These are phyloP conservation scores for Eutrema japonicum DNA, from an alignment of 345 rosid species.

Conservation along the genomic window DNA sequence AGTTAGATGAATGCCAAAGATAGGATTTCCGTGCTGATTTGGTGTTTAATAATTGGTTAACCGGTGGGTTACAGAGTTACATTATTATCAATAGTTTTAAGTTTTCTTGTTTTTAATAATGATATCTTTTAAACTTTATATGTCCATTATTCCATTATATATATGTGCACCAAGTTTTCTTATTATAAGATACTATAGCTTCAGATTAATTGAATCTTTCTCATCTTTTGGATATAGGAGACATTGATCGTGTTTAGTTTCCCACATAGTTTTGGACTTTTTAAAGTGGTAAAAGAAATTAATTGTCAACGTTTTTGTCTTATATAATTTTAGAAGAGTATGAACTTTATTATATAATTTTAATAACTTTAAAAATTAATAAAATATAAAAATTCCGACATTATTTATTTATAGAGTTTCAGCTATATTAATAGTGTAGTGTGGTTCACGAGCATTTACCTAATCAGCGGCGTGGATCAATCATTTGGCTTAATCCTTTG, in stretches of 20 bases:
- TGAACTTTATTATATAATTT: too few relatives aligned
- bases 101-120: constrained; percentile 7
- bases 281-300: background rate
- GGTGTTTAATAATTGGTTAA: constrained; percentile 33
- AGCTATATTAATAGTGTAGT: background rate
- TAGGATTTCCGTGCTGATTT: constrained; percentile 28
- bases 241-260: constrained; percentile 33
- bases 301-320: background rate
- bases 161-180: constrained; percentile 32
- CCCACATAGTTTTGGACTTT: constrained; percentile 14
- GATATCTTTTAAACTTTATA: constrained; percentile 12
- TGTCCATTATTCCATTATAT: constrained; percentile 24
- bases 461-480: constrained; percentile 26
- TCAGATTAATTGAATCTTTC: constrained; percentile 39
- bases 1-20: constrained; percentile 13
- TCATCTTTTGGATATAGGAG: constrained; percentile 22
- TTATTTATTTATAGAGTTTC: too few relatives aligned
- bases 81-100: constrained; percentile 19
- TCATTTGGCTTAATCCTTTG: constrained; percentile 34
- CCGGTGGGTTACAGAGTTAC: constrained; percentile 29
- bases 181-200: constrained; percentile 18
- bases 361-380: too few relatives aligned
- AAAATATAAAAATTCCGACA: too few relatives aligned
- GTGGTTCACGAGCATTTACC: constrained; percentile 45
- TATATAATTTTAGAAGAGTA: too few relatives aligned